Conservation (phyloP, 2,329 filamentous ascomycete genomes). For the Ceratocystis lukuohia region DNA sequence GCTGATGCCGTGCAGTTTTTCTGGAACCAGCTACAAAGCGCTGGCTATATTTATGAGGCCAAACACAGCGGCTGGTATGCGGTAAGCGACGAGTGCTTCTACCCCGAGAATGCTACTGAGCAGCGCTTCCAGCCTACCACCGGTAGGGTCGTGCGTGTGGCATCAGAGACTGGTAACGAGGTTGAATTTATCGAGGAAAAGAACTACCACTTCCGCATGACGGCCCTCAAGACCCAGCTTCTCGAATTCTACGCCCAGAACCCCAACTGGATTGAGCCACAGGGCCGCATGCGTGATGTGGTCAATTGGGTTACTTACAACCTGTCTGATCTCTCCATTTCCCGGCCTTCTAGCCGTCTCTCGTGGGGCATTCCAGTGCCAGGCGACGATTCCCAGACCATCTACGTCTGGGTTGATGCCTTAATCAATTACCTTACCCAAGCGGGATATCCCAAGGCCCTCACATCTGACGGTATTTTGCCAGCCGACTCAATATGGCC, state of each 20-base stretch:
- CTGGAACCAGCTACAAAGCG: slow-evolving; percentile 67
- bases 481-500: slow-evolving; percentile 68
- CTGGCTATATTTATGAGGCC: slow-evolving; percentile 66
- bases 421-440: slow-evolving; percentile 87
- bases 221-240: slow-evolving; percentile 63
- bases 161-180: slow-evolving; percentile 75
- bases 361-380: slow-evolving; percentile 85
- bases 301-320: slow-evolving; percentile 62
- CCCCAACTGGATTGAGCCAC: slow-evolving; percentile 63
- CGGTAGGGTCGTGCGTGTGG: slow-evolving; percentile 69
- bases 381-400: slow-evolving; percentile 70
- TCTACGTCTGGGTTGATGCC: slow-evolving; percentile 97
- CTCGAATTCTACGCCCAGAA: slow-evolving; percentile 69
- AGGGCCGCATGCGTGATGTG: slow-evolving; percentile 61
- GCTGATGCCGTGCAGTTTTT: slow-evolving; percentile 75
- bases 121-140: slow-evolving; percentile 64
- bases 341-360: slow-evolving; percentile 62
- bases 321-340: slow-evolving; percentile 79
- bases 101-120: slow-evolving; percentile 63
- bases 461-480: slow-evolving; percentile 33
- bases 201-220: slow-evolving; percentile 91
- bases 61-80: slow-evolving; percentile 95
- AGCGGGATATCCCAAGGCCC: slow-evolving; percentile 37
- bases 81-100: slow-evolving; percentile 93
- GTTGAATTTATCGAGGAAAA: slow-evolving; percentile 90